Conservation (phyloP, 139 green algal species). For the Pseudopediastrum boryanum region DNA sequence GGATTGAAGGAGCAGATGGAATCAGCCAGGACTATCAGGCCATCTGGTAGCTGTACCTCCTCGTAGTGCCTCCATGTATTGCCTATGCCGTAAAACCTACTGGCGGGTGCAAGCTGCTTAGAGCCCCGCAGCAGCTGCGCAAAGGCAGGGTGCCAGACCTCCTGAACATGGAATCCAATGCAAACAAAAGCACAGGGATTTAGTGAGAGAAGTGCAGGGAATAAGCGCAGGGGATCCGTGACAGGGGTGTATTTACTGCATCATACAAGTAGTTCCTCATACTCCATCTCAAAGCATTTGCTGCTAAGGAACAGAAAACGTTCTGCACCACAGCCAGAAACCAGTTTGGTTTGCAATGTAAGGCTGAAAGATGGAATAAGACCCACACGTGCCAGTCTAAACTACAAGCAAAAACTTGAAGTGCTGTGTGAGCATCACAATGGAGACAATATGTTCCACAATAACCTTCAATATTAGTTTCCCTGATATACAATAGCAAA, state of each 20-base stretch:
- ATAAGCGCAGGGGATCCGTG: background rate
- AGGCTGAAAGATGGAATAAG: no score
- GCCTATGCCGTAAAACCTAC: slow-evolving; percentile 13
- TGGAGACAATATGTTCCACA: no score
- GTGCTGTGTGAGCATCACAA: no score
- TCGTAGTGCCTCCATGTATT: slow-evolving; percentile 25
- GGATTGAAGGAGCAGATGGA: slow-evolving; percentile 15
- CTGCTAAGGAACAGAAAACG: no score
- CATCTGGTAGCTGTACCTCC: slow-evolving; percentile 7
- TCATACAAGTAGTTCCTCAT: no score
- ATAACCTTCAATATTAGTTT: no score
- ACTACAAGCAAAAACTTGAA: no score
- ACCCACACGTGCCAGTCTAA: no score
- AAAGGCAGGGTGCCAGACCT: slow-evolving; percentile 17
- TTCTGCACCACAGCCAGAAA: no score
- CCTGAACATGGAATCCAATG: background rate
- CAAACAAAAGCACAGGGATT: background rate
- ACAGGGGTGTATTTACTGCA: background rate
- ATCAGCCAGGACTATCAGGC: slow-evolving; percentile 10
- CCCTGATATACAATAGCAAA: no score
- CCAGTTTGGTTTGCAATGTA: no score
- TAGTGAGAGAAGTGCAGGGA: background rate
- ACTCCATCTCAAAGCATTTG: no score
- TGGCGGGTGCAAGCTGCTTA: background rate
- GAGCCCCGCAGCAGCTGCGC: slow-evolving; percentile 1